Percentiles rank a stretch among this genome's conserved stretches.
Conservation (phyloP, 495 filamentous ascomycete species). For the Penicillium tannophilum region DNA sequence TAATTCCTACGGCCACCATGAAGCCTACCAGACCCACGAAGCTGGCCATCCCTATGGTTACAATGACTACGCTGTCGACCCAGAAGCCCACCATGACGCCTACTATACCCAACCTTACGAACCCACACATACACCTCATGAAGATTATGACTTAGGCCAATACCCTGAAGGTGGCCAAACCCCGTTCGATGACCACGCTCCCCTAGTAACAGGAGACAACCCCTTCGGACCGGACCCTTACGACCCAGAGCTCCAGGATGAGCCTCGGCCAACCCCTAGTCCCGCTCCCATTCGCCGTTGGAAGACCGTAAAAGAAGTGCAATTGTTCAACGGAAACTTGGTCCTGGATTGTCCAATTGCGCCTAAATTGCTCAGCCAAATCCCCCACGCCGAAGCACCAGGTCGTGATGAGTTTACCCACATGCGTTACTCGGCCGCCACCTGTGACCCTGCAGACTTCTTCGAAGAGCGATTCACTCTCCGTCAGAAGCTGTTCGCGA, state of each 20-base stretch:
- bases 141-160: conserved; percentile 58
- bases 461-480: conserved; percentile 87
- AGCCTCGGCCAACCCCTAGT: conserved; percentile 54
- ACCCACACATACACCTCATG: conserved; percentile 55
- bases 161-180: conserved; percentile 50
- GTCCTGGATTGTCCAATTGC: conserved; percentile 97
- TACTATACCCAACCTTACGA: conserved; percentile 85
- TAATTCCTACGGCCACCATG: conserved; percentile 69
- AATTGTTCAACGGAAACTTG: conserved; percentile 94
- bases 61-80: conserved; percentile 75
- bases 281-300: conserved; percentile 81
- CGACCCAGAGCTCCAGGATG: conserved; percentile 46
- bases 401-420: conserved; percentile 98
- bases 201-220: conserved; percentile 52
- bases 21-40: conserved; percentile 60
- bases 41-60: conserved; percentile 45
- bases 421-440: conserved; percentile 97
- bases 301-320: conserved; percentile 99
- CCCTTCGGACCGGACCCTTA: conserved; percentile 61
- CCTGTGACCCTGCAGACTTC: conserved; percentile 91
- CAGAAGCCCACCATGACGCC: conserved; percentile 80
- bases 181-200: conserved; percentile 62
- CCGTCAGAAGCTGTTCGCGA: conserved; percentile 91
- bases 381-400: conserved; percentile 75
- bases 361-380: conserved; percentile 79